A percentile compares a stretch with the other conserved stretches of the same genome.
These are phyloP conservation scores for Saccharomyces uvarum DNA, from an alignment of 1,139 yeast genomes.

Conservation along the genomic window DNA sequence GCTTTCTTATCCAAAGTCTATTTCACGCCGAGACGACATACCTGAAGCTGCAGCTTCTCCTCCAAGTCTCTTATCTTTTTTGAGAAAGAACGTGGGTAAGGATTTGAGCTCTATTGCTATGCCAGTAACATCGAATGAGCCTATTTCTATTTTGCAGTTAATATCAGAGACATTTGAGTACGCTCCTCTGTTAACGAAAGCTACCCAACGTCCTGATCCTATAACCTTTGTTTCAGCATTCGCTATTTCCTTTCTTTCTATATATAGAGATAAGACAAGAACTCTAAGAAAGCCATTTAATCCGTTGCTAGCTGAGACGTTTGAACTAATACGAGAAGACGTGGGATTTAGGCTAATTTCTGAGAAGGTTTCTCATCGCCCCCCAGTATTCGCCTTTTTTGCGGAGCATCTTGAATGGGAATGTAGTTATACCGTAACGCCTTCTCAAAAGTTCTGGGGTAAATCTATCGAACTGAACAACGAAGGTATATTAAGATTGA, in stretches of 20 bases:
- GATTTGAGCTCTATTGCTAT: slow-evolving; percentile 79
- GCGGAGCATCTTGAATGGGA: slow-evolving; percentile 73
- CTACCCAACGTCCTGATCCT: slow-evolving; percentile 46
- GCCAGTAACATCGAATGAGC: slow-evolving; percentile 95
- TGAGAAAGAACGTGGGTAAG: slow-evolving; percentile 87
- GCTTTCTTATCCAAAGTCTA: slow-evolving; percentile 40
- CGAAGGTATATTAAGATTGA: slow-evolving; percentile 57
- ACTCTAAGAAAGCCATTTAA: slow-evolving; percentile 84
- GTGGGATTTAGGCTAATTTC: slow-evolving; percentile 58
- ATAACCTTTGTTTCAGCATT: slow-evolving; percentile 64
- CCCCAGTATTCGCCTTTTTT: slow-evolving; percentile 72
- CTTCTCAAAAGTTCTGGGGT: slow-evolving; percentile 92
- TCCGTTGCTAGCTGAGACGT: slow-evolving; percentile 84
- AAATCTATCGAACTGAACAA: slow-evolving; percentile 79
- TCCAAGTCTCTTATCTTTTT: slow-evolving; percentile 69
- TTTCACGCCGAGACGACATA: slow-evolving; percentile 55
- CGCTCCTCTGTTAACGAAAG: slow-evolving; percentile 48
- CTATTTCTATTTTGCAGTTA: slow-evolving; percentile 71
- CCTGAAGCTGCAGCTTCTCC: slow-evolving; percentile 58
- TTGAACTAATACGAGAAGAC: slow-evolving; percentile 74
- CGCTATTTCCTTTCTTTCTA: slow-evolving; percentile 68
- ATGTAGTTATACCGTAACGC: slow-evolving; percentile 65
- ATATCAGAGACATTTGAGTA: slow-evolving; percentile 77
- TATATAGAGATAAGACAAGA: slow-evolving; percentile 66
- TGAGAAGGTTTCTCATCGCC: slow-evolving; percentile 78